phyloP scores from a whole-genome alignment of 2,329 filamentous ascomycete genomes.

The Fusarium sp. region DNA sequence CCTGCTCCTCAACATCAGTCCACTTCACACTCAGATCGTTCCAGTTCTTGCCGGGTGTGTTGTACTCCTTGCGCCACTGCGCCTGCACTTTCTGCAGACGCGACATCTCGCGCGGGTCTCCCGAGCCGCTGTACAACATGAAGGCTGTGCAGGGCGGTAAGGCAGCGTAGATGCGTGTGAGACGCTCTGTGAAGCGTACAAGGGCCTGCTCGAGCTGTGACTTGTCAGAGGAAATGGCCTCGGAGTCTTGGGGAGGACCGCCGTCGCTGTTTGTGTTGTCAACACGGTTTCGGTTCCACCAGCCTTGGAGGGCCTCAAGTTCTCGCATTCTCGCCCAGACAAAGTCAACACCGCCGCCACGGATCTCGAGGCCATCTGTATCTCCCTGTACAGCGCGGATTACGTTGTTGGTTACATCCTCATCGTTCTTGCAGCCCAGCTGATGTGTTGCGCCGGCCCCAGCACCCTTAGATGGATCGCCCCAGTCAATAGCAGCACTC shows the following conservation, averaged over 20 bases:
- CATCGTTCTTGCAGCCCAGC: slow-evolving; percentile 70
- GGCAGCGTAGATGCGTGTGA: slow-evolving; percentile 67
- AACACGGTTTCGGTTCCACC: slow-evolving; percentile 73
- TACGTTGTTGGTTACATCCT: slow-evolving; percentile 67
- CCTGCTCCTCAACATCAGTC: slow-evolving; percentile 76
- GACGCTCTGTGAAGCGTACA: slow-evolving; percentile 60
- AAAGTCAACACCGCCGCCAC: slow-evolving; percentile 73
- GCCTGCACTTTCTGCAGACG: slow-evolving; percentile 71
- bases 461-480: slow-evolving; percentile 74
- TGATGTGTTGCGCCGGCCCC: slow-evolving; percentile 68
- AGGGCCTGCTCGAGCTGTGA: slow-evolving; percentile 62
- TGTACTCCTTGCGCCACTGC: slow-evolving; percentile 74
- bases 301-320: slow-evolving; percentile 74
- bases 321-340: slow-evolving; percentile 76
- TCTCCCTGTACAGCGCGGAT: slow-evolving; percentile 72
- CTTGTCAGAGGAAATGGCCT: slow-evolving; percentile 22
- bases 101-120: slow-evolving; percentile 76
- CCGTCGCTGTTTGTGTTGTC: slow-evolving; percentile 53
- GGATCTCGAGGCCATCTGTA: slow-evolving; percentile 67
- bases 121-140: slow-evolving; percentile 74
- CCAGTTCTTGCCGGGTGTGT: slow-evolving; percentile 73
- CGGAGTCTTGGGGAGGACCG: slow-evolving; percentile 50
- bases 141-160: slow-evolving; percentile 75
- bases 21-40: slow-evolving; percentile 75
- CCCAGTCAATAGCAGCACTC: slow-evolving; percentile 90